Percentiles rank a stretch among this genome's conserved stretches.
Conservation (phyloP, 1,284 basidiomycete genomes). For the Sanghuangporus weigelae region DNA sequence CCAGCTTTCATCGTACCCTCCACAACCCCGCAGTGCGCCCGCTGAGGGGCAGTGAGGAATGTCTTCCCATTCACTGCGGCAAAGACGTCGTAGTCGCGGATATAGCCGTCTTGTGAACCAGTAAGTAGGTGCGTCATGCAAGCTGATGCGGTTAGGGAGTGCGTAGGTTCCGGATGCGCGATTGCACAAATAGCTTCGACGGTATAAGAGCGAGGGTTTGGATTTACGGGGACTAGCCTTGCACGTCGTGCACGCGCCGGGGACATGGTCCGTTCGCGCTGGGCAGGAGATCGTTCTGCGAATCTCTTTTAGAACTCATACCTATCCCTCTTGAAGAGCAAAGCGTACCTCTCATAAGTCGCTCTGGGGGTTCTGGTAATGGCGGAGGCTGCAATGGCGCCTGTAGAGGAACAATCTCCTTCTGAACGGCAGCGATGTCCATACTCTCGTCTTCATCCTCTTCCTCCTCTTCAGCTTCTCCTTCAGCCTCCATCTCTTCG, state of each 20-base stretch:
- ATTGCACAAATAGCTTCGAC: slow-evolving; percentile 94
- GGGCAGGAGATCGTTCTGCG: slow-evolving; percentile 18
- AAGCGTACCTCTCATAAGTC: slow-evolving; percentile 14
- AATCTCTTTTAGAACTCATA: not conserved
- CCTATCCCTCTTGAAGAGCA: slow-evolving; percentile 3
- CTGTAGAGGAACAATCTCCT: slow-evolving; percentile 20
- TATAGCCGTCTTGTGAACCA: slow-evolving; percentile 90
- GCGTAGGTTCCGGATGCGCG: slow-evolving; percentile 83
- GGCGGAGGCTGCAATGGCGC: slow-evolving; percentile 25
- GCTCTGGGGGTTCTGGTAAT: slow-evolving; percentile 2
- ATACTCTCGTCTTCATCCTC: slow-evolving; percentile 23
- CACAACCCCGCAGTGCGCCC: slow-evolving; percentile 84
- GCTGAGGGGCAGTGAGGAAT: slow-evolving; percentile 85
- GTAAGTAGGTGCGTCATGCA: slow-evolving; percentile 89
- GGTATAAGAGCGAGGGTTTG: slow-evolving; percentile 55
- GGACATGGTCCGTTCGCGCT: slow-evolving; percentile 51
- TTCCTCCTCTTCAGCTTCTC: slow-evolving; percentile 25
- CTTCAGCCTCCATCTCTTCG: slow-evolving; percentile 29
- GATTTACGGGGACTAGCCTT: slow-evolving; percentile 27
- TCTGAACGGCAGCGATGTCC: slow-evolving; percentile 14
- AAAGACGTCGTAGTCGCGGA: slow-evolving; percentile 92
- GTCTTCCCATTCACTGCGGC: slow-evolving; percentile 83
- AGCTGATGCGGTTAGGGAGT: slow-evolving; percentile 78
- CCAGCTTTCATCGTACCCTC: slow-evolving; percentile 91
- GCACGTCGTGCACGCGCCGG: slow-evolving; percentile 49